A percentile compares a stretch with the other conserved stretches of the same genome.
phyloP scores from a whole-genome alignment of 177 flowering plant species.

The Tripterygium wilfordii region DNA sequence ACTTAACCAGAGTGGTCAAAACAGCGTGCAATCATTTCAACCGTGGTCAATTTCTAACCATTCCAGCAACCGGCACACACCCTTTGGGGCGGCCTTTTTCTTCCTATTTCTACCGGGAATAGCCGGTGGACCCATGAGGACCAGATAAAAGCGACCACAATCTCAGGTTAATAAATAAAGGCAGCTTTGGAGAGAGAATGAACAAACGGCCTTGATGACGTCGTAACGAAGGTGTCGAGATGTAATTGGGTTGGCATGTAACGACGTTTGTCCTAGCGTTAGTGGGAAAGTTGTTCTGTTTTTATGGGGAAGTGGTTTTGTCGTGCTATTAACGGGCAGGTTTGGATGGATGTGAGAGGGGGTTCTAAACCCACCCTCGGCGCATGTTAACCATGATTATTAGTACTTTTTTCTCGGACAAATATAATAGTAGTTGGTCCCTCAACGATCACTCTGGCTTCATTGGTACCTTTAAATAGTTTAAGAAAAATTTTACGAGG shows the following conservation, averaged over 20 bases:
- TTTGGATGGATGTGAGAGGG: slow-evolving; percentile 20
- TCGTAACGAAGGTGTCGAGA: no score
- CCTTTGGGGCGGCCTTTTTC: slow-evolving; percentile 7
- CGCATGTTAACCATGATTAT: slow-evolving; percentile 2
- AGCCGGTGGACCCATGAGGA: slow-evolving; percentile 10
- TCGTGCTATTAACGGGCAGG: slow-evolving; percentile 51
- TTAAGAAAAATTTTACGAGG: no score
- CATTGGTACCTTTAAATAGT: no score
- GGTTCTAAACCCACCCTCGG: background rate
- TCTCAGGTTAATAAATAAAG: no score
- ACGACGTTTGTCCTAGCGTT: slow-evolving; percentile 26
- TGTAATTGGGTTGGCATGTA: slow-evolving; percentile 3
- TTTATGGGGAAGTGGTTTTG: slow-evolving; percentile 41
- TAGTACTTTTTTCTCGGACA: no score
- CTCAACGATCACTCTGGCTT: no score
- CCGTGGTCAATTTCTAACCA: slow-evolving; percentile 34
- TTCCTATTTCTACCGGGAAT: slow-evolving; percentile 17
- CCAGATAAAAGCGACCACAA: no score
- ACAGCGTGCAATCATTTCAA: slow-evolving; percentile 28
- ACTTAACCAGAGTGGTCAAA: slow-evolving; percentile 34
- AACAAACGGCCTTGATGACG: background rate
- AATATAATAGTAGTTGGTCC: no score
- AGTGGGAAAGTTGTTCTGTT: slow-evolving; percentile 24
- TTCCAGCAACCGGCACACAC: slow-evolving; percentile 8
- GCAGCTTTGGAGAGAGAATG: slow-evolving; percentile 11